Conservation (phyloP, 2,329 filamentous ascomycete genomes). For the Ophiostoma montium region DNA sequence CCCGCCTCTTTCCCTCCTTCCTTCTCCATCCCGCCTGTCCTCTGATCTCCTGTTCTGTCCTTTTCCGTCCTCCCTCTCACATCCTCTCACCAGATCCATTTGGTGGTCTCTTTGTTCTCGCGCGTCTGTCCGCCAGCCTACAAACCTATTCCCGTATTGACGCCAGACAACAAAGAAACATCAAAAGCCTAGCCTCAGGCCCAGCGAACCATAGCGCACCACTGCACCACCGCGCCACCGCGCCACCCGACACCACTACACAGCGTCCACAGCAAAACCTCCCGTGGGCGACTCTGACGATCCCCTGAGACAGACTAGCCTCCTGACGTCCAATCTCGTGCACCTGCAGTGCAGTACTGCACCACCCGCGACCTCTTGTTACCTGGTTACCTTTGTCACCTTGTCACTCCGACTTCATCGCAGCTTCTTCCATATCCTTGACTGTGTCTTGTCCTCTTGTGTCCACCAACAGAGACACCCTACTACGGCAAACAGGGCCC, state of each 20-base stretch:
- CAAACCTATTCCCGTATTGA: too few species aligned
- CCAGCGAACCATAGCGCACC: too few species aligned
- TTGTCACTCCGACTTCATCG: background rate
- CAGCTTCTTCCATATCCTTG: too few species aligned
- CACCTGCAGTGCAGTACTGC: background rate
- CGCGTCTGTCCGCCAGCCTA: too few species aligned
- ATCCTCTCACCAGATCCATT: background rate
- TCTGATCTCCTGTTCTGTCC: background rate
- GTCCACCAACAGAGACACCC: too few species aligned
- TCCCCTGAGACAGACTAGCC: background rate
- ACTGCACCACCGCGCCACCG: background rate
- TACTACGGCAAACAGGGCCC: too few species aligned
- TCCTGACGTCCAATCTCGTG: background rate
- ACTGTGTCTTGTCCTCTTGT: too few species aligned
- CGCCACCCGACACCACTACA: background rate
- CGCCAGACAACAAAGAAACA: too few species aligned
- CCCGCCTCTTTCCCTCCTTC: background rate
- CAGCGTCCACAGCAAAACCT: background rate
- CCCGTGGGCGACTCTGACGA: background rate
- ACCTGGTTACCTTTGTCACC: background rate
- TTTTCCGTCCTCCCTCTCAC: background rate
- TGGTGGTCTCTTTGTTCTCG: background rate
- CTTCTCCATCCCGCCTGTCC: background rate
- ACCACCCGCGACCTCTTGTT: background rate
- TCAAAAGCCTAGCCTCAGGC: too few species aligned